Evolutionary conservation across 345 rosid species (phyloP).

Genomic region (Populus simonii): DNA sequence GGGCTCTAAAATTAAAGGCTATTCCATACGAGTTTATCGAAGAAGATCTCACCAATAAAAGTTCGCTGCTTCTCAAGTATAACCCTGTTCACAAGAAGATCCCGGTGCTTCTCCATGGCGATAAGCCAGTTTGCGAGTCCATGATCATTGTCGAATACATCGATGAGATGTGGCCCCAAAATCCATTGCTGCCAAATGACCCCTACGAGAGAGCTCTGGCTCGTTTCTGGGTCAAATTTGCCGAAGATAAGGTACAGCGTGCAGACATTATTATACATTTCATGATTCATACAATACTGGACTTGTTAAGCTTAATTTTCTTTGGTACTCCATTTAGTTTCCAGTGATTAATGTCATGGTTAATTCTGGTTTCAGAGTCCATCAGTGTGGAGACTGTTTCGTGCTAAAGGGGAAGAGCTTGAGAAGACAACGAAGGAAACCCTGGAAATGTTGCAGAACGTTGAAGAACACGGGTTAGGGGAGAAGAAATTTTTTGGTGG

Average conservation of each 20-base stretch:
- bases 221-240: conserved; percentile 10
- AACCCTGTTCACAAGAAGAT: conserved; percentile 10
- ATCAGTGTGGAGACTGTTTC: neutral
- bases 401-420: neutral
- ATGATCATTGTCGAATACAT: neutral
- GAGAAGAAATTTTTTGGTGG: neutral
- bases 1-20: neutral
- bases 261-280: too few relatives aligned
- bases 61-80: neutral
- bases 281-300: too few relatives aligned
- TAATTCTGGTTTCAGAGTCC: neutral
- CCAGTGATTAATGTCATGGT: neutral
- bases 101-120: neutral
- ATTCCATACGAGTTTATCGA: neutral
- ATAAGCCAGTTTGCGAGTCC: neutral
- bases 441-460: neutral
- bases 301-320: neutral
- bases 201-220: conserved; percentile 3
- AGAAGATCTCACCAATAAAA: neutral
- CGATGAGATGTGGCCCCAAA: neutral
- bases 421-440: neutral
- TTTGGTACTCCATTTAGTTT: neutral
- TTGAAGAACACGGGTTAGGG: neutral
- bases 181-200: neutral
- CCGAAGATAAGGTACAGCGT: neutral